These are phyloP conservation scores for Fusarium oligoseptatum DNA, from an alignment of 2,329 filamentous ascomycete genomes.

Conservation along the genomic window DNA sequence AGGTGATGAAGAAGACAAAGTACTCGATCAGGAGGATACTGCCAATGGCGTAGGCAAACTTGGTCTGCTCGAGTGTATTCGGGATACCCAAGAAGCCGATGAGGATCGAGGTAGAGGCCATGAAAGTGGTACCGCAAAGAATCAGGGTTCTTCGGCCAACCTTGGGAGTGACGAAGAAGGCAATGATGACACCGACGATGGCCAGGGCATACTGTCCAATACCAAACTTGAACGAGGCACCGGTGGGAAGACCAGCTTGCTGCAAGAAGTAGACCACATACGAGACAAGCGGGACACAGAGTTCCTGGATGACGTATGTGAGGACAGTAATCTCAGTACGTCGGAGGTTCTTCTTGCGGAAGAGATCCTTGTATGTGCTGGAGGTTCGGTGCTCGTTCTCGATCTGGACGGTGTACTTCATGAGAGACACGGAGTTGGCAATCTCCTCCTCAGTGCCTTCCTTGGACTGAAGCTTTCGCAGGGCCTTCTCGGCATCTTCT, in stretches of 20 bases:
- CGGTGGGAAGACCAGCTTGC: slow-evolving; percentile 28
- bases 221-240: slow-evolving; percentile 24
- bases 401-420: slow-evolving; percentile 30
- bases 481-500: slow-evolving; percentile 54
- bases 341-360: slow-evolving; percentile 29
- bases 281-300: slow-evolving; percentile 29
- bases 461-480: slow-evolving; percentile 54
- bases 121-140: slow-evolving; percentile 58
- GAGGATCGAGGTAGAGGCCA: slow-evolving; percentile 40
- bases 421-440: slow-evolving; percentile 59
- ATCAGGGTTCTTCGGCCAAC: slow-evolving; percentile 46
- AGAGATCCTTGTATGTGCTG: slow-evolving; percentile 30
- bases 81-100: slow-evolving; percentile 69
- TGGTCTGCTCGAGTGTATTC: slow-evolving; percentile 56
- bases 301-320: slow-evolving; percentile 30
- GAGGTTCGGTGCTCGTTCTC: slow-evolving; percentile 24
- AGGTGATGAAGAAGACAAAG: slow-evolving; percentile 55
- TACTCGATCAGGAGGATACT: slow-evolving; percentile 59
- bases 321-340: slow-evolving; percentile 32
- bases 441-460: slow-evolving; percentile 56
- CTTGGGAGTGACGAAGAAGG: slow-evolving; percentile 17
- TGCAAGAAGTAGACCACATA: slow-evolving; percentile 35
- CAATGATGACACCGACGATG: slow-evolving; percentile 27
- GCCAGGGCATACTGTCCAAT: slow-evolving; percentile 30
- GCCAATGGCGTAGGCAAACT: slow-evolving; percentile 59